Conservation (phyloP, 495 filamentous ascomycete genomes). For the Platismatia glauca region DNA sequence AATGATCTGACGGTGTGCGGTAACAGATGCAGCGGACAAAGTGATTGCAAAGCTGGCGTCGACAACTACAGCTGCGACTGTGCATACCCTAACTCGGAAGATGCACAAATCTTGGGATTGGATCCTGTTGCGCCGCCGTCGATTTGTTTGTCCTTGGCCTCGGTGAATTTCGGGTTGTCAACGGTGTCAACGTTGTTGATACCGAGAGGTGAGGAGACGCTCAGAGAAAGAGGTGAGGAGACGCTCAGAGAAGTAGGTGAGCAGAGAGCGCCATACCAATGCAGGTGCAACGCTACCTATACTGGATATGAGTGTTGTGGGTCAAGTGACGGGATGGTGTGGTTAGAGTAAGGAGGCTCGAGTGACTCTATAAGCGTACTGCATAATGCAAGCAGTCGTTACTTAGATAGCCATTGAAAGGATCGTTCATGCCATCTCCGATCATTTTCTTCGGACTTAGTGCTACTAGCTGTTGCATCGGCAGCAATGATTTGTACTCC, state of each 20-base stretch:
- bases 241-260: not conserved
- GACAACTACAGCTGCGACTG: slow-evolving; percentile 1
- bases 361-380: no score
- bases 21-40: not conserved
- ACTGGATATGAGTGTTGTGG: not conserved
- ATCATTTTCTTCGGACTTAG: no score
- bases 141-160: not conserved
- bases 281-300: not conserved
- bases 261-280: not conserved
- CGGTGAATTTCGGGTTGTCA: not conserved
- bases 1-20: no score
- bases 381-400: no score
- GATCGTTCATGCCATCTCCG: no score
- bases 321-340: not conserved
- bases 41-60: not conserved
- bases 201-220: not conserved
- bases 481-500: no score
- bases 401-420: no score
- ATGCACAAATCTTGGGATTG: not conserved
- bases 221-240: not conserved
- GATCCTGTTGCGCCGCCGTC: not conserved
- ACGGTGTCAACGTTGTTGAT: not conserved
- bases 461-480: no score
- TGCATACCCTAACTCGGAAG: not conserved
- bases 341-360: not conserved